Percentiles rank a stretch among this genome's conserved stretches.
Conservation (phyloP, 2,329 filamentous ascomycete species). For the Sporothrix pseudoabietina region DNA sequence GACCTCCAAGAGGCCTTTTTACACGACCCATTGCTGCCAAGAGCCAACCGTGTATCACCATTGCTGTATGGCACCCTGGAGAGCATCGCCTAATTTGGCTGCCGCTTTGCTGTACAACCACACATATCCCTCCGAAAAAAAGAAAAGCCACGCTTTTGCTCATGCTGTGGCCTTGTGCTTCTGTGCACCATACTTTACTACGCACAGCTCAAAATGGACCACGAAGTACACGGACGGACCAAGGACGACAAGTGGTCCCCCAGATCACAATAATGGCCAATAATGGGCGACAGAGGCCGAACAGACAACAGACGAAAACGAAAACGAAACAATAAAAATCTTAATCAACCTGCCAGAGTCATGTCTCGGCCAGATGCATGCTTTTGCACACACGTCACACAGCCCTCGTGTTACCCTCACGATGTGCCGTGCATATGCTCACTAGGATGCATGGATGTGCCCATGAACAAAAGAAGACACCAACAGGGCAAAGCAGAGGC, state of each 20-base stretch:
- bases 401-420: background rate
- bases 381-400: background rate
- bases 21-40: background rate
- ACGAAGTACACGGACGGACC: no score
- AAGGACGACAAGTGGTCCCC: background rate
- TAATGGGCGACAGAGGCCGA: no score
- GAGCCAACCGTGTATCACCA: background rate
- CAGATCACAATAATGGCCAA: background rate
- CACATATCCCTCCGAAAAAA: background rate
- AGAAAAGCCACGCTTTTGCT: background rate
- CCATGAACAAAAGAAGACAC: background rate
- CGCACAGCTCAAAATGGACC: background rate
- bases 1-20: background rate
- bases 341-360: conserved; percentile 25
- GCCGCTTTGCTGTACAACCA: background rate
- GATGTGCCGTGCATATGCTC: background rate
- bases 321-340: background rate
- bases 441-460: background rate
- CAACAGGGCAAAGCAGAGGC: background rate
- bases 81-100: background rate
- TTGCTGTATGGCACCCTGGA: background rate
- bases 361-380: conserved; percentile 24
- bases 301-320: background rate
- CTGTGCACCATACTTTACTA: background rate
- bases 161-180: background rate